Evolutionary conservation across 192 early-diverging fungal genomes (phyloP).

Genomic region (Mortierella alpina): DNA sequence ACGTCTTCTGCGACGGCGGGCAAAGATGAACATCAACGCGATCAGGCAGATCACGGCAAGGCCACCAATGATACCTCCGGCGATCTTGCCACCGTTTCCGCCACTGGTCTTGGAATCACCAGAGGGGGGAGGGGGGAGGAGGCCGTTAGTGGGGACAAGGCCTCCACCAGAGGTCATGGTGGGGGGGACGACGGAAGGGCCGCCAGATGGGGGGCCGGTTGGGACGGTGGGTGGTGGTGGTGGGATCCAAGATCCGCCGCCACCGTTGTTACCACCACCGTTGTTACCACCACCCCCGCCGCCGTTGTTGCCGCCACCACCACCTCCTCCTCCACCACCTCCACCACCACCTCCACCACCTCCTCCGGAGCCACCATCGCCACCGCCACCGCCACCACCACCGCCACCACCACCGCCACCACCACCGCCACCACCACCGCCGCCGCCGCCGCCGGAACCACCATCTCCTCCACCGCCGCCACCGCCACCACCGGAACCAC

Average conservation of each 20-base stretch:
- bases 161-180: background rate
- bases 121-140: conserved; percentile 6
- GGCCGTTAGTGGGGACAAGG: conserved; percentile 9
- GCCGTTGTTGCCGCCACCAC: background rate
- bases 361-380: background rate
- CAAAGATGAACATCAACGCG: conserved; percentile 41
- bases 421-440: background rate
- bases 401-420: conserved; percentile 5
- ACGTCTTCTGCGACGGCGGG: conserved; percentile 38
- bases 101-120: conserved; percentile 41
- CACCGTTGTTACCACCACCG: background rate
- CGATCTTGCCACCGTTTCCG: conserved; percentile 17
- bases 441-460: background rate
- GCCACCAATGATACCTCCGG: conserved; percentile 33
- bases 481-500: conserved; percentile 2
- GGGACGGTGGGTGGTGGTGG: conserved; percentile 16
- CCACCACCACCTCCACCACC: conserved; percentile 7
- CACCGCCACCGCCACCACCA: conserved; percentile 2
- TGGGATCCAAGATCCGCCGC: conserved; percentile 26
- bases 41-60: conserved; percentile 34
- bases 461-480: conserved; percentile 2
- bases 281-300: background rate
- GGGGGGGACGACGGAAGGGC: conserved; percentile 21
- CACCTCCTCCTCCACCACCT: background rate
- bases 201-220: conserved; percentile 39